A percentile compares a stretch with the other conserved stretches of the same genome.
Evolutionary conservation across 305 asterid genomes (phyloP).

Genomic region (Fraxinus albicans): DNA sequence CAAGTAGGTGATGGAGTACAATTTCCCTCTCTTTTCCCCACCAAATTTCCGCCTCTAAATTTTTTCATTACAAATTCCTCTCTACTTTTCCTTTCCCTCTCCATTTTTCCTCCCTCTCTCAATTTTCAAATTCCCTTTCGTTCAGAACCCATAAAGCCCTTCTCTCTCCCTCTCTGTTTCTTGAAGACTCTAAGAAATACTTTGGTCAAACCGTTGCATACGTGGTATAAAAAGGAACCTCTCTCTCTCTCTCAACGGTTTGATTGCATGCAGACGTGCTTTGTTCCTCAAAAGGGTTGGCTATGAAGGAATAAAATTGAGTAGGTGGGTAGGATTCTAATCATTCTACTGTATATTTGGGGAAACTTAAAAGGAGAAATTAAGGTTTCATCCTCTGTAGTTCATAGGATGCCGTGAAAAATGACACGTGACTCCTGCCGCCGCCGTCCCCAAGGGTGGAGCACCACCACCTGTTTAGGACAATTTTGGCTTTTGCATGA

Average conservation of each 20-base stretch:
- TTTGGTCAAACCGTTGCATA: background rate
- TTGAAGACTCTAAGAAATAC: background rate
- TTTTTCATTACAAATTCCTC: constrained; percentile 44
- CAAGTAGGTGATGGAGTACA: constrained; percentile 78
- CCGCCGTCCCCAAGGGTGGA: background rate
- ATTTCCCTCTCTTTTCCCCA: constrained; percentile 68
- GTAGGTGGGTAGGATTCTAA: constrained; percentile 24
- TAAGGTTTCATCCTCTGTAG: constrained; percentile 19
- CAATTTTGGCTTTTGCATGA: background rate
- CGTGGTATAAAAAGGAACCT: background rate
- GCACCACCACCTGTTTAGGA: background rate
- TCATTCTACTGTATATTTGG: constrained; percentile 36
- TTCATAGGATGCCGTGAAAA: constrained; percentile 15
- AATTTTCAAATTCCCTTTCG: background rate
- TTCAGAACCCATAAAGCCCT: background rate
- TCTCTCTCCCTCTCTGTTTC: constrained; percentile 18
- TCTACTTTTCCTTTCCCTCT: constrained; percentile 27
- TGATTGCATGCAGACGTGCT: constrained; percentile 42
- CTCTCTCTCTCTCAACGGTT: constrained; percentile 30
- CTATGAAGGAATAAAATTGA: constrained; percentile 29
- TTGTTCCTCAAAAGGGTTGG: constrained; percentile 39
- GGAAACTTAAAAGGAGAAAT: constrained; percentile 23
- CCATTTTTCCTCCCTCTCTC: constrained; percentile 26
- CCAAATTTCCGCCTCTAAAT: constrained; percentile 58
- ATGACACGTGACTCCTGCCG: constrained; percentile 34